A percentile compares a stretch with the other conserved stretches of the same genome.
phyloP scores from a whole-genome alignment of 495 filamentous ascomycete species.

The Aspergillus sclerotiicarbonarius region DNA sequence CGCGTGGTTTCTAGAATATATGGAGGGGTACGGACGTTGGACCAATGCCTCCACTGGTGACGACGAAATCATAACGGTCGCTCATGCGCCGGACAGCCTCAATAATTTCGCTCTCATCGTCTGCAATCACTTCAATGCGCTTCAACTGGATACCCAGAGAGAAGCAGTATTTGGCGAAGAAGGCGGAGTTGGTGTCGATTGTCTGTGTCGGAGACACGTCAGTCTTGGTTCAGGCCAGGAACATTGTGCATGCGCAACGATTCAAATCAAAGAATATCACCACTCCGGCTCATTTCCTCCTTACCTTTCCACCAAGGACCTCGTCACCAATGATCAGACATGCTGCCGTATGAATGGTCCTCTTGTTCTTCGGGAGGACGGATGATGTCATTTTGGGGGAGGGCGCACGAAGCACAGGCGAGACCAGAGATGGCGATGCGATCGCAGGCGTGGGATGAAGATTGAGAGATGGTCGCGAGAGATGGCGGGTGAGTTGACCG shows the following conservation, averaged over 20 bases:
- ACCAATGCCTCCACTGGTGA: conserved; percentile 92
- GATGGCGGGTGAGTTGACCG: conserved; percentile 68
- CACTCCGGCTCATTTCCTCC: not conserved
- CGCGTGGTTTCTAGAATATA: not conserved
- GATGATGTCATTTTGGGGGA: conserved; percentile 56
- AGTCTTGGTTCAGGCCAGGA: not conserved
- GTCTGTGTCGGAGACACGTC: conserved; percentile 45
- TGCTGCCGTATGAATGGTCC: conserved; percentile 82
- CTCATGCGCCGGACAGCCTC: conserved; percentile 86
- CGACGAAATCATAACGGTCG: conserved; percentile 84
- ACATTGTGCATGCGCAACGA: not conserved
- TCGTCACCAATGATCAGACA: conserved; percentile 97
- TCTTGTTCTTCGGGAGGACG: conserved; percentile 46
- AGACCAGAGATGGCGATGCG: conserved; percentile 44
- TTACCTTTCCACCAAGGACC: conserved; percentile 92
- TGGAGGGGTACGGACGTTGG: conserved; percentile 66
- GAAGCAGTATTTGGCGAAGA: conserved; percentile 92
- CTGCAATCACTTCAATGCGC: conserved; percentile 86
- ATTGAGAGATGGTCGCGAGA: conserved; percentile 60
- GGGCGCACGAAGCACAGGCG: conserved; percentile 22
- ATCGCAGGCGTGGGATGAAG: conserved; percentile 38
- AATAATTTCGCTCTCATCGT: conserved; percentile 86
- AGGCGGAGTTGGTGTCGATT: conserved; percentile 91
- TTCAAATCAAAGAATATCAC: not conserved
- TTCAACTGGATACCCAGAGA: conserved; percentile 83